Base-by-base conservation (phyloP, 495 filamentous ascomycete genomes). In the Aspergillus sclerotiicarbonarius region DNA sequence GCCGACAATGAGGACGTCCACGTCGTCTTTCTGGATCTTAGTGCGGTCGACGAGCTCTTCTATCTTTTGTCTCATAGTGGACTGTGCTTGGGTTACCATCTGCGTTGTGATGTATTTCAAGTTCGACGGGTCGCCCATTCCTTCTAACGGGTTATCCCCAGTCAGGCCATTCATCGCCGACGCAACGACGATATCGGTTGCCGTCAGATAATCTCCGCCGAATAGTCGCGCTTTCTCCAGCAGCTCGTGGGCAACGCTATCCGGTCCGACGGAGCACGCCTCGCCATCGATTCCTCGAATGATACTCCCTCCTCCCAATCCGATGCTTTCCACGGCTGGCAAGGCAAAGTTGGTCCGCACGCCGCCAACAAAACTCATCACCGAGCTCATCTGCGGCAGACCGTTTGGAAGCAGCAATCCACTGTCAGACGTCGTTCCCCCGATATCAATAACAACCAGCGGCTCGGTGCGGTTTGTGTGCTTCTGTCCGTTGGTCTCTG, bases 181-280 rank as follows among this genome's bases (percentile, higher is more conserved):
- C 0, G 70, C 74, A 49, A 73, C 65, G 48, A 76, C 76, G 6
- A 76, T 77, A 61, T 84, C 75, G 12, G 79, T 82, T 18, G 78
- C 70, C 0, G 82, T 84, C 10, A 80, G 63, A 21, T 70, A 72
- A 2, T 72, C 66, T 8, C 82, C 81, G 35, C 81, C 82, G 63
- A 84, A 84, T 0, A 77, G 65, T 15, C 72, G 61, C 0, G 81
- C 69, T 43, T 83, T 77, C 35, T 72, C 61, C 8, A 73, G 71
- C 16, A 84, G 68, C 54, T 76, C 78, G 43, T 82, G 76, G 15
- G 79, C 83, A 3, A 85, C 84, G 32, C 75, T 79, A 31, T 86
- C 81, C 1, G 82, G 82, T 0, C 84, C 84, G 45, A 86, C 70
- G 1, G 71, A 75, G 0, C 33, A 37, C 8, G 78, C 18, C 6